Base-by-base conservation (phyloP, 73 alveolate species). In the Paramecium pentaurelia region DNA sequence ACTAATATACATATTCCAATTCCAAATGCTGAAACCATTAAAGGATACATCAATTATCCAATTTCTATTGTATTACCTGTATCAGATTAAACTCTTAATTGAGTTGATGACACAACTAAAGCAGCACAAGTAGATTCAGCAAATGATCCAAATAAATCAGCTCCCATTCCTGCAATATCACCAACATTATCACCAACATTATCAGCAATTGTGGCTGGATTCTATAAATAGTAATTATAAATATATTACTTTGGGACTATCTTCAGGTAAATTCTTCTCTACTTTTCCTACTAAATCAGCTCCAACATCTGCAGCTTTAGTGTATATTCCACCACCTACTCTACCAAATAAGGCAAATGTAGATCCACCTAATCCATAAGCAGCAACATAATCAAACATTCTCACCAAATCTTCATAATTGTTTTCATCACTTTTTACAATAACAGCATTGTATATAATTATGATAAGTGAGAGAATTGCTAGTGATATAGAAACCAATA, bases 251-350 rank as follows among this genome's bases (percentile, higher is more conserved):
- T 92, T 87, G 47, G 96, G 95, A 91, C 95, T 93, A 71, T 95
- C 98, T 91, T 96, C 99, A 20, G 95, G 96, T 25, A 97, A 95
- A 44, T 96, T 98, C 58, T 58, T 84, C 37, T 93, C 97, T 27
- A 95, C 99, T 95, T 98, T 98, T 49, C 99, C 99, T 4, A 95
- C 98, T 2, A 54, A 95, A 89, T 98, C 99, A 22, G 99, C 98
- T 28, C 99, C 99, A 37, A 98, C 99, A 85, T 97, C 99, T 73
- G 99, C 99, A 44, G 99, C 99, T 95, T 98, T 98, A 47, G 99
- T 98, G 95, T 97, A 98, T 86, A 98, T 98, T 30, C 99, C 99
- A 58, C 99, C 99, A 28, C 99, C 99, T 58, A 98, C 99, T 86
- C 99, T 98, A 70, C 99, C 99, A 93, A 98, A 98, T 80, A 98